Evolutionary conservation across 768 basidiomycete species (phyloP), one percentile per base, ranked within the genome.

Genomic region (Tylopilus rubrobrunneus): DNA sequence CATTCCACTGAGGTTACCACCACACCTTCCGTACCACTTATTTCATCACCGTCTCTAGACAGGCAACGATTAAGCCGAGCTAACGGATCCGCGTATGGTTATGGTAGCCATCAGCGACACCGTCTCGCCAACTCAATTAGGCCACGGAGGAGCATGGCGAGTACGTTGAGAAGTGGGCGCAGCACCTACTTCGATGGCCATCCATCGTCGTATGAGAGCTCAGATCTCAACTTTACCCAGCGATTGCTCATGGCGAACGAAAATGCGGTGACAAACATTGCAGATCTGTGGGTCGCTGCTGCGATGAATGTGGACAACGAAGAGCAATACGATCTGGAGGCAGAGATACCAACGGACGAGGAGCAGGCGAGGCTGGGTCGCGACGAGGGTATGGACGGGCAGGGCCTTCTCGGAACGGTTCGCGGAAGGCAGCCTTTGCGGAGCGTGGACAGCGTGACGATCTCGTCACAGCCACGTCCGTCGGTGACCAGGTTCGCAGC

Each of bases 261-360:
- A 71, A 89, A 92, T 61, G 88, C 92, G 12, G 93, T 94, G 5
- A 95, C 92, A 52, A 92, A 87, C 60, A 90, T 99, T 64, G 91
- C 93, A 23, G 96, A 98, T 71, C 75, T 99, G 21, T 99, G 97
- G 97, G 92, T 98, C 48, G 92, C 93, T 5, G 89, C 95, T 19
- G 97, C 96, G 7, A 92, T 96, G 74, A 97, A 96, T 55, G 92
- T 87, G 29, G 94, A 96, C 65, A 88, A 89, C 61, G 92, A 94
- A 58, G 86, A 93, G 52, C 85, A 85, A 3, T 89, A 88, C 55
- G 75, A 77, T 55, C 70, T 72, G 17, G 78, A 76, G 10, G 62
- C 69, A 51, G 56, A 52, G 10, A 45, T 61, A 40, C 52, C 45
- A 7, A 43, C 49, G 9, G 69, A 63, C n/a, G 67, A 71, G 39